These are phyloP conservation scores for Rhynchospora breviuscula DNA, from an alignment of 176 grass and related monocot genomes.

Conservation along the genomic window DNA sequence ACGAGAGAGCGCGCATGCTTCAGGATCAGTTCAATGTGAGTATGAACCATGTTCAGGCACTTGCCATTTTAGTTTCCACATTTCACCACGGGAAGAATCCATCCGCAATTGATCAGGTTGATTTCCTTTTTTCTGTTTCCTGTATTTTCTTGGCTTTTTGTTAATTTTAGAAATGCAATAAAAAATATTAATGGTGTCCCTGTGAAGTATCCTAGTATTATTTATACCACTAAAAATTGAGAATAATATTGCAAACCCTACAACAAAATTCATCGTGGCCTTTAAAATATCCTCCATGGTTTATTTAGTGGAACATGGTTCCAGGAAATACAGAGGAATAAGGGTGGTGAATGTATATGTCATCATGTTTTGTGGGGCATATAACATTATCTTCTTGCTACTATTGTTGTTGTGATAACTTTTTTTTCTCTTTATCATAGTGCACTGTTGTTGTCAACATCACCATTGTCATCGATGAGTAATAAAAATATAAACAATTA, in stretches of 20 bases:
- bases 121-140: neutral
- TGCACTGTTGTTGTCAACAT: neutral
- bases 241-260: neutral
- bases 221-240: neutral
- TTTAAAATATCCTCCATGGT: neutral
- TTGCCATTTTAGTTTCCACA: slow-evolving; percentile 67
- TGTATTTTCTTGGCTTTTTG: neutral
- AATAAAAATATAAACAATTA: neutral
- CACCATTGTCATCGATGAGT: neutral
- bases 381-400: neutral
- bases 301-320: neutral
- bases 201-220: slow-evolving; percentile 2
- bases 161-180: neutral
- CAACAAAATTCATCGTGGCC: neutral
- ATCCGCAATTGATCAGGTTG: slow-evolving; percentile 81
- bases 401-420: neutral
- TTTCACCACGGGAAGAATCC: slow-evolving; percentile 78
- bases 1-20: slow-evolving; percentile 79
- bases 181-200: neutral
- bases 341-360: neutral
- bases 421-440: neutral
- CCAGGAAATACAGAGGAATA: neutral
- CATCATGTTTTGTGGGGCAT: neutral
- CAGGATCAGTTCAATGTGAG: slow-evolving; percentile 94
- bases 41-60: slow-evolving; percentile 80